Evolutionary conservation across 2,329 filamentous ascomycete species (phyloP), one percentile per base, ranked within the genome.

Genomic region (Colletotrichum theobromicola): DNA sequence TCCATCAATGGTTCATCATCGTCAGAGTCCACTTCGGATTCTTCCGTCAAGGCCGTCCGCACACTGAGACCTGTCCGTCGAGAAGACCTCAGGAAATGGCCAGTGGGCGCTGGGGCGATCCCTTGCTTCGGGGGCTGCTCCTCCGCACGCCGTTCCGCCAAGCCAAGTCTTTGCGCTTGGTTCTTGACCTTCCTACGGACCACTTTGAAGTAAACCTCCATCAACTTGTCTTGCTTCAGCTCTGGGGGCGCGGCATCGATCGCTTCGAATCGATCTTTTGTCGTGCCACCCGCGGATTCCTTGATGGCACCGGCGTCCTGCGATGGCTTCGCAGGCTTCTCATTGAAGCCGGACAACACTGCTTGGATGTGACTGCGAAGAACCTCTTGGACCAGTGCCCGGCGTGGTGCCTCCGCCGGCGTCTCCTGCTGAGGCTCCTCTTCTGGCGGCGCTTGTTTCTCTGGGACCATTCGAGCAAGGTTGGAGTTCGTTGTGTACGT

Each of bases 141-240:
- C 24, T 30, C 15, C 15, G 77, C 80, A 78, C 58, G 75, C 72
- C 78, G 79, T 12, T 76, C 77, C 18, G 77, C 81, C 15, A 80
- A 81, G 15, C 15, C n/a, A 6, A 46, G 7, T 16, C 73, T 76
- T 42, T 79, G 76, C 6, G 85, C 83, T 12, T 81, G 79, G 7
- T 79, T 77, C 13, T 87, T 79, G 3, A 90, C 87, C 4, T 80
- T 79, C 4, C 77, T 81, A 7, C 85, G 84, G 16, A 91, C 83
- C 1, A 82, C 78, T 13, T 83, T 76, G 75, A 90, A 91, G 78
- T 91, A 91, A 2, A 89, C 86, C 4, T 85, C 81, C 83, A 91
- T 86, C n/a, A 91, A 85, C 13, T 83, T 83, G 26, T 84, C 80
- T 75, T 90, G 88, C 37, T 88, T 85, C 18, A 87, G 84, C 30